Evolutionary conservation across 169 alveolate genomes (phyloP), one percentile per base, ranked within the genome.

Genomic region (Plasmodium billcollinsi): DNA sequence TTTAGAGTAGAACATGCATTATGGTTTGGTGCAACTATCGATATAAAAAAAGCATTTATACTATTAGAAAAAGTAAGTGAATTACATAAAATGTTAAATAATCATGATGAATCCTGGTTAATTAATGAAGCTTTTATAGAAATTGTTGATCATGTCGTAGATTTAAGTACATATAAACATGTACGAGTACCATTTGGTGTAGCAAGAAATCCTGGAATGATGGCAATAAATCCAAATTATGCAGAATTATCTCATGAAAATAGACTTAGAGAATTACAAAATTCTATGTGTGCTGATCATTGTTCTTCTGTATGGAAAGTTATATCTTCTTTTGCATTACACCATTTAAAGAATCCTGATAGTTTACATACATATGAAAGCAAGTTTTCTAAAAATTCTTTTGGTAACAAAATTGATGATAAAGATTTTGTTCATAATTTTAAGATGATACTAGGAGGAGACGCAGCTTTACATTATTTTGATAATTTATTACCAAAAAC

Each of bases 281-380:
- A 94, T 52, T 88, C 94, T n/a, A 92, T 92, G 95, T 94, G 96
- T 56, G 93, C 93, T 56, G 93, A 94, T 62, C 96, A 94, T 33
- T 94, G 96, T 61, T 89, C 93, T 33, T 76, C 96, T 33, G 88
- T 94, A 47, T 94, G 96, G 96, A 92, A 88, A 80, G 88, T 94
- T 4, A 73, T 94, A 12, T 67, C 93, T 59, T 88, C 95, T 24
- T 94, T 94, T 83, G 93, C 95, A 8, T 76, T 94, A 83, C 91
- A 93, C 63, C 93, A 95, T 67, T 45, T 94, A 74, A 88, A 94
- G 26, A 94, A 90, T 62, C 96, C 96, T 5, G 96, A 93, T 14
- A 72, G 94, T 50, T 91, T 94, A 73, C 91, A 92, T 39, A 67
- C 93, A n/a, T 94, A 89, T 71, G 96, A 94, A 73, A 76, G 73